Evolutionary conservation across 768 basidiomycete species (phyloP), one percentile per base, ranked within the genome.

Genomic region (Panus rudis): DNA sequence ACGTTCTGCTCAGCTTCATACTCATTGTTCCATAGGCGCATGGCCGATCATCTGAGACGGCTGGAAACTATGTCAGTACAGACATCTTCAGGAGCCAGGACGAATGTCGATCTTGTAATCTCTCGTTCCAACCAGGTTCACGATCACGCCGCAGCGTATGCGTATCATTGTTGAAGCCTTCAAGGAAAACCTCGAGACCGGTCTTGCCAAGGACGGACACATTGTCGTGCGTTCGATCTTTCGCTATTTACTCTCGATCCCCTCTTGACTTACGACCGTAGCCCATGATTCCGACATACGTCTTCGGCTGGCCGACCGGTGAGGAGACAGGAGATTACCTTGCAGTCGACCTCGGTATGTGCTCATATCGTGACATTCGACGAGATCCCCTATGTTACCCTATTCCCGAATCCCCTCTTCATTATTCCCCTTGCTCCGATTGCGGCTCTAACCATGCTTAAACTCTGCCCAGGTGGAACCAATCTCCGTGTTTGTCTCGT

Each of bases 401-500:
- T 45, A 37, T 43, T 23, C 34, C 37, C n/a, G 10, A 10, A 30
- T 30, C 28, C 10, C 10, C 25, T 37, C 32, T 28, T 34, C 3
- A n/a, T 22, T 24, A 37, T n/a, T 35, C 5, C 35, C 32, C 20
- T 22, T 33, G 37, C 11, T 34, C 41, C 28, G 23, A 42, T 17
- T n/a, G 21, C 16, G 6, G 13, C 16, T 16, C 10, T 16, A 30
- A 10, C 10, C 16, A 30, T 30, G 28, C 28, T 10, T 17, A 8
- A 8, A 35, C n/a, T n/a, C n/a, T 17, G 16, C 16, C 14, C 46
- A 89, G 88, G 89, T 40, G 93, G 93, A 25, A 98, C 94, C 19
- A 98, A 99, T 59, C 76, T 99, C n/a, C 92, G 96, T 33, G 96
- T 97, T 33, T 99, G 96, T 66, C 83, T 96, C 33, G 94, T 99